These are phyloP conservation scores for Teunomyces gatunensis DNA, from an alignment of 805 yeast species.

Conservation along the genomic window DNA sequence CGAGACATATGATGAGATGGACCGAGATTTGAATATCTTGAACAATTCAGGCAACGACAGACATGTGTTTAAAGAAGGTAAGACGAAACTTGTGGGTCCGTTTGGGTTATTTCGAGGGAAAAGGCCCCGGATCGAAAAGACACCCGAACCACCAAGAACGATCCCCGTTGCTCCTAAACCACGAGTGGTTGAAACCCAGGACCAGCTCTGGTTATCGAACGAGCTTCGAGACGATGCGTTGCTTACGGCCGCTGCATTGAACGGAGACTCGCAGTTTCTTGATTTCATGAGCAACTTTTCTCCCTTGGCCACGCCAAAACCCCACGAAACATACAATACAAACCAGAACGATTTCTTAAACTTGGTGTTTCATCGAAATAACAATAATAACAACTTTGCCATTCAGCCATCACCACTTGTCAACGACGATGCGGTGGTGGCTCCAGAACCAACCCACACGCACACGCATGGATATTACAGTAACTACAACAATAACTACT, in stretches of 20 bases:
- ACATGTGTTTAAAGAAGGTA: slow-evolving; percentile 34
- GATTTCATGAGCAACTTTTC: slow-evolving; percentile 44
- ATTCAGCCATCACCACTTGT: not conserved
- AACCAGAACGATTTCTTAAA: slow-evolving; percentile 49
- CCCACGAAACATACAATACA: slow-evolving; percentile 11
- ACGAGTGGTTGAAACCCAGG: slow-evolving; percentile 24
- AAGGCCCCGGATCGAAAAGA: slow-evolving; percentile 10
- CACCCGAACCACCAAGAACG: not conserved
- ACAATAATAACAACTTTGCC: slow-evolving; percentile 16
- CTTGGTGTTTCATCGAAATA: slow-evolving; percentile 50
- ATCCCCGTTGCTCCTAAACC: not conserved
- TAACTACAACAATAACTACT: slow-evolving; percentile 37
- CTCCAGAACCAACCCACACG: slow-evolving; percentile 19
- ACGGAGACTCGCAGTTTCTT: slow-evolving; percentile 56
- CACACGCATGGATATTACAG: slow-evolving; percentile 36
- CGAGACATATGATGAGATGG: slow-evolving; percentile 80
- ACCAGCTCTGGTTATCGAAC: slow-evolving; percentile 67
- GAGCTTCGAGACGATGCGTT: slow-evolving; percentile 72
- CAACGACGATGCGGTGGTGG: slow-evolving; percentile 16
- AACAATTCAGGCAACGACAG: slow-evolving; percentile 43
- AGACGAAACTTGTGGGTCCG: slow-evolving; percentile 65
- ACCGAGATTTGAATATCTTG: slow-evolving; percentile 57
- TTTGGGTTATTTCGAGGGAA: slow-evolving; percentile 69
- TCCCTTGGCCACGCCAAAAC: slow-evolving; percentile 1
- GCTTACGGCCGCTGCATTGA: slow-evolving; percentile 68